Conservation (phyloP, 2,329 filamentous ascomycete genomes). For the Aspergillus sojae region DNA sequence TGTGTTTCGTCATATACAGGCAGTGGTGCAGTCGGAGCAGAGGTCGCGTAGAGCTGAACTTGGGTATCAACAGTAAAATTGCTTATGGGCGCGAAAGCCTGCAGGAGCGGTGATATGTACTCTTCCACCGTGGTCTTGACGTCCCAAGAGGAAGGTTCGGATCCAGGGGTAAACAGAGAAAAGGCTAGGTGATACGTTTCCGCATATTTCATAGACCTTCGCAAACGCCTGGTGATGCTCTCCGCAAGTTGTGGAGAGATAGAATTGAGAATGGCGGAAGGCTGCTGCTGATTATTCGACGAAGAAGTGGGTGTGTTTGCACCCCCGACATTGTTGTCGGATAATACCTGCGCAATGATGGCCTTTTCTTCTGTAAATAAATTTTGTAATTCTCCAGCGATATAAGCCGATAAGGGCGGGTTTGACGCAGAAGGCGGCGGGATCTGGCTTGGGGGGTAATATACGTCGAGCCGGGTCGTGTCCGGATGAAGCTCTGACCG, state of each 20-base stretch:
- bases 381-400: slow-evolving; percentile 75
- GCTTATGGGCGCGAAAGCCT: slow-evolving; percentile 79
- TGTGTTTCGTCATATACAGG: slow-evolving; percentile 57
- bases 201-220: slow-evolving; percentile 85
- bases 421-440: slow-evolving; percentile 69
- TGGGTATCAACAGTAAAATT: slow-evolving; percentile 97
- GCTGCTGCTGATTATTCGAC: slow-evolving; percentile 30
- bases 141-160: slow-evolving; percentile 83
- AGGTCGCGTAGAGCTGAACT: slow-evolving; percentile 84
- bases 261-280: slow-evolving; percentile 39
- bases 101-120: slow-evolving; percentile 80
- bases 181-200: slow-evolving; percentile 95
- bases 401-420: slow-evolving; percentile 73
- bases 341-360: slow-evolving; percentile 75
- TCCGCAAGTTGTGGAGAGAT: slow-evolving; percentile 54
- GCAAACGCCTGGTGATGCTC: slow-evolving; percentile 70
- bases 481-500: slow-evolving; percentile 69
- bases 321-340: slow-evolving; percentile 50
- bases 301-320: slow-evolving; percentile 25
- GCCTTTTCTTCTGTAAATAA: slow-evolving; percentile 88
- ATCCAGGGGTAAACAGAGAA: slow-evolving; percentile 83
- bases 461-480: slow-evolving; percentile 72
- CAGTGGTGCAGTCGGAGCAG: slow-evolving; percentile 63
- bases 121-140: slow-evolving; percentile 78
- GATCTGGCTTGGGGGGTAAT: slow-evolving; percentile 70